Percentiles rank a stretch among this genome's conserved stretches.
phyloP scores from a whole-genome alignment of 805 yeast genomes.

The Zygotorulaspora florentina region DNA sequence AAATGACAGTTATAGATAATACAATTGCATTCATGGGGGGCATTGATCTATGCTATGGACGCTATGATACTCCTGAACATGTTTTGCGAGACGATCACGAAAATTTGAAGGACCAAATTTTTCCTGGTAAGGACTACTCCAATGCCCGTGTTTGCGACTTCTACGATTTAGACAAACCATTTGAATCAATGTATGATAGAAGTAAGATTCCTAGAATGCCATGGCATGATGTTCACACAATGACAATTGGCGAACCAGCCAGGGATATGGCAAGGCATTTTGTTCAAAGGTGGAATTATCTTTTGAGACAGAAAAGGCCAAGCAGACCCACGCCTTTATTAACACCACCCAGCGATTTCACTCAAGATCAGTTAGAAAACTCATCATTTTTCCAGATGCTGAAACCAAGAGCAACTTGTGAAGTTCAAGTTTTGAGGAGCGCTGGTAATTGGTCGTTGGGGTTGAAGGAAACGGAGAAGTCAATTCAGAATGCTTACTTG shows the following conservation, averaged over 20 bases:
- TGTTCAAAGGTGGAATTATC: constrained; percentile 95
- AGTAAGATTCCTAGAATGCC: constrained; percentile 88
- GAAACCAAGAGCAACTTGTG: constrained; percentile 77
- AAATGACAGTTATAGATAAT: constrained; percentile 79
- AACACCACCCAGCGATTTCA: constrained; percentile 87
- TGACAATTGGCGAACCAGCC: constrained; percentile 90
- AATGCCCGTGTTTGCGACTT: constrained; percentile 93
- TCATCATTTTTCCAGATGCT: constrained; percentile 40
- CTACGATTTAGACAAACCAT: constrained; percentile 73
- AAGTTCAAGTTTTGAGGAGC: constrained; percentile 83
- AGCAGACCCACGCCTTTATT: constrained; percentile 88
- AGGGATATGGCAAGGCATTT: constrained; percentile 90
- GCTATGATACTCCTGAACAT: constrained; percentile 96
- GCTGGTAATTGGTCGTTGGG: constrained; percentile 94
- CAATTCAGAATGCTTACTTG: constrained; percentile 89
- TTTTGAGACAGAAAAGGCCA: constrained; percentile 89
- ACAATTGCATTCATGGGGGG: constrained; percentile 92
- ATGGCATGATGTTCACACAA: constrained; percentile 99
- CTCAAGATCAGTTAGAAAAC: constrained; percentile 61
- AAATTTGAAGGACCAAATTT: constrained; percentile 49
- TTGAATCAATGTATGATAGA: constrained; percentile 88
- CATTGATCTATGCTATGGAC: constrained; percentile 89
- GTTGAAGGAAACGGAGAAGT: constrained; percentile 73
- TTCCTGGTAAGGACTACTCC: constrained; percentile 97
- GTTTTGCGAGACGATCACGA: constrained; percentile 73